A percentile compares a stretch with the other conserved stretches of the same genome.
Conservation (phyloP, 805 yeast genomes). For the Sugiyamaella qingdaonensis region DNA sequence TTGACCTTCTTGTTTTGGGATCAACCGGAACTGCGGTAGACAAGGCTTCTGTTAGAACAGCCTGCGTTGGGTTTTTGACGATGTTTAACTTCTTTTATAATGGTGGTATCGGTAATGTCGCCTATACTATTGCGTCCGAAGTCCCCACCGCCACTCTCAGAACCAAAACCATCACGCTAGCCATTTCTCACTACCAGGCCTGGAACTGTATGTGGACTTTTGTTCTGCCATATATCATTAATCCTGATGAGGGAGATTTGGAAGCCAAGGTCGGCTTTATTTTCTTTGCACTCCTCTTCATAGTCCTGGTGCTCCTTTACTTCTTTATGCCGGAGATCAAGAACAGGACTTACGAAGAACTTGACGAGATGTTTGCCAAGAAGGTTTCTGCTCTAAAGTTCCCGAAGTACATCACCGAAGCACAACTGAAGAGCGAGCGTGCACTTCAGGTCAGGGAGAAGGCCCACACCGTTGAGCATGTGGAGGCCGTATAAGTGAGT, state of each 20-base stretch:
- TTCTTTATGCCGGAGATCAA: conserved; percentile 56
- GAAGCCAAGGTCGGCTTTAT: conserved; percentile 46
- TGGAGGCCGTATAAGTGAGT: not conserved
- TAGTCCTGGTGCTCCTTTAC: conserved; percentile 22
- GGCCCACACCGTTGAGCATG: conserved; percentile 1
- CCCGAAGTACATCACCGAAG: conserved; percentile 12
- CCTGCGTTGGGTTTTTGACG: conserved; percentile 31
- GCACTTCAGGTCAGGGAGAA: conserved; percentile 9
- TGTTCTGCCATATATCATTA: conserved; percentile 45
- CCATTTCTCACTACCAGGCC: conserved; percentile 32
- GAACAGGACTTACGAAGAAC: conserved; percentile 53
- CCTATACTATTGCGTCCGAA: conserved; percentile 39
- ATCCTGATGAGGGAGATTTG: conserved; percentile 42
- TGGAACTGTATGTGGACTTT: conserved; percentile 36
- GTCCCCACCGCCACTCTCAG: conserved; percentile 39
- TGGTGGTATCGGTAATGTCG: conserved; percentile 39
- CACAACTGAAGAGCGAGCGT: conserved; percentile 9
- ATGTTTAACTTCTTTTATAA: conserved; percentile 36
- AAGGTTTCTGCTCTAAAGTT: conserved; percentile 28
- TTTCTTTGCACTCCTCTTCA: conserved; percentile 23
- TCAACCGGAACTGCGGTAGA: conserved; percentile 20
- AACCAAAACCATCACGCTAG: conserved; percentile 39
- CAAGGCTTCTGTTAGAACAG: conserved; percentile 12
- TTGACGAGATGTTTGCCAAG: conserved; percentile 47
- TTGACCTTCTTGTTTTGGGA: conserved; percentile 25